Evolutionary conservation across 116 monocot genomes (phyloP).

Genomic region (Posidonia oceanica): DNA sequence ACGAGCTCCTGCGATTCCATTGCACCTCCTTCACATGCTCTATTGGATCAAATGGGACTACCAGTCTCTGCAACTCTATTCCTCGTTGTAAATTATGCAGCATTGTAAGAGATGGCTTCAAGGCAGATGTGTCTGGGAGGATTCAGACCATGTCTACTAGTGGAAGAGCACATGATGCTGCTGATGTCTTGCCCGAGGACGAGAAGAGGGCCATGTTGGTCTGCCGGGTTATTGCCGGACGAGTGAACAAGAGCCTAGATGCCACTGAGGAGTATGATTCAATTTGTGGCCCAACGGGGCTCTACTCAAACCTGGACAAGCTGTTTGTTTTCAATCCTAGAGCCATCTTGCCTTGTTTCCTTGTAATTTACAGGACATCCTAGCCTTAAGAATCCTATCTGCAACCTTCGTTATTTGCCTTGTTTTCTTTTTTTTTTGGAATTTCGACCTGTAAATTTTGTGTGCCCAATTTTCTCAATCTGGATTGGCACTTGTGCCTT

Average conservation of each 20-base stretch:
- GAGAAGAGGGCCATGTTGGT: constrained; percentile 39
- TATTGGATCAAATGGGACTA: constrained; percentile 38
- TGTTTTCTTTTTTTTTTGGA: neutral
- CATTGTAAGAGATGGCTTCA: constrained; percentile 20
- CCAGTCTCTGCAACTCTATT: constrained; percentile 31
- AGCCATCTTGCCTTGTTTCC: constrained; percentile 83
- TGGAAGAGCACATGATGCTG: constrained; percentile 42
- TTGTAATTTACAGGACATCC: constrained; percentile 48
- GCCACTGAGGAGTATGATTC: constrained; percentile 38
- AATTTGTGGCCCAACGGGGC: constrained; percentile 19
- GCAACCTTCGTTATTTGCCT: too few relatives aligned
- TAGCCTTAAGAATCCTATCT: neutral
- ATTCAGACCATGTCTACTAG: constrained; percentile 54
- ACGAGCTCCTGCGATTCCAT: constrained; percentile 73
- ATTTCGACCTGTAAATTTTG: neutral
- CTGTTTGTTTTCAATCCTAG: constrained; percentile 58
- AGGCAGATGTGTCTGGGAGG: constrained; percentile 32
- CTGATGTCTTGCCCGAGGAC: constrained; percentile 7
- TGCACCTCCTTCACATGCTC: constrained; percentile 46
- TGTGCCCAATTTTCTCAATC: constrained; percentile 1
- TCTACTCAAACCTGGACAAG: constrained; percentile 48
- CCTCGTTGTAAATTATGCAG: constrained; percentile 39
- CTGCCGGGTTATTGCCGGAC: constrained; percentile 53
- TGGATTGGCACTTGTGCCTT: neutral
- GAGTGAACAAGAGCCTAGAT: constrained; percentile 31